Evolutionary conservation across 495 filamentous ascomycete species (phyloP).

Genomic region (Neurospora cerealis): DNA sequence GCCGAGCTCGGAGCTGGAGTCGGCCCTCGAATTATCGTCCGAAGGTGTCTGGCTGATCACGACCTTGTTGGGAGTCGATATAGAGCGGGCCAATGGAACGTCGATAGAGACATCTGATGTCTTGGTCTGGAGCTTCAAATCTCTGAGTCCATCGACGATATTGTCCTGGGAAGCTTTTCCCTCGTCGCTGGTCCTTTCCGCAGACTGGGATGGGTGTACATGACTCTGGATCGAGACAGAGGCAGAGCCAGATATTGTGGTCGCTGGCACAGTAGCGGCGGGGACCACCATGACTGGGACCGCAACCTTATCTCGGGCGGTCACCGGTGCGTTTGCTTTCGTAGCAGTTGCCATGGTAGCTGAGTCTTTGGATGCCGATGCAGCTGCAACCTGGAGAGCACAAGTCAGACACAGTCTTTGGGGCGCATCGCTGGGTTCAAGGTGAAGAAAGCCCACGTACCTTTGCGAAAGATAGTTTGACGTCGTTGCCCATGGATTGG

Average conservation of each 20-base stretch:
- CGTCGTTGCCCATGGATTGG: conserved; percentile 34
- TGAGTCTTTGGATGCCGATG: conserved; percentile 40
- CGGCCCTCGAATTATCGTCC: conserved; percentile 40
- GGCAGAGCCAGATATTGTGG: background rate
- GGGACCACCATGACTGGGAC: background rate
- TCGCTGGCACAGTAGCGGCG: conserved; percentile 6
- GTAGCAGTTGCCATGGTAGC: conserved; percentile 20
- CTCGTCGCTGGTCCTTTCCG: background rate
- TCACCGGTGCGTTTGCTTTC: conserved; percentile 8
- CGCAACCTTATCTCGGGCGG: conserved; percentile 3
- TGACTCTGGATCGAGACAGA: background rate
- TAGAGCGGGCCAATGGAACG: conserved; percentile 28
- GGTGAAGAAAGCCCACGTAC: conserved; percentile 27
- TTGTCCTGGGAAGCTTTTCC: conserved; percentile 13
- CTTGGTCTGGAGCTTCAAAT: conserved; percentile 23
- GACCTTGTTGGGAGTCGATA: conserved; percentile 21
- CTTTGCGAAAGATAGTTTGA: conserved; percentile 47
- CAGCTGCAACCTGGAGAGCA: conserved; percentile 32
- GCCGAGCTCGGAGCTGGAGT: conserved; percentile 63
- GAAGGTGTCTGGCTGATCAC: conserved; percentile 32
- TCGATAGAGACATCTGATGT: conserved; percentile 42
- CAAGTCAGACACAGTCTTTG: conserved; percentile 4
- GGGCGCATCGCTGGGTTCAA: background rate
- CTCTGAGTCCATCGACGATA: conserved; percentile 26
- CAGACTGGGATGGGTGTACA: conserved; percentile 12